These are phyloP conservation scores for Ganoderma boninense DNA, from an alignment of 1,284 basidiomycete species.

Conservation along the genomic window DNA sequence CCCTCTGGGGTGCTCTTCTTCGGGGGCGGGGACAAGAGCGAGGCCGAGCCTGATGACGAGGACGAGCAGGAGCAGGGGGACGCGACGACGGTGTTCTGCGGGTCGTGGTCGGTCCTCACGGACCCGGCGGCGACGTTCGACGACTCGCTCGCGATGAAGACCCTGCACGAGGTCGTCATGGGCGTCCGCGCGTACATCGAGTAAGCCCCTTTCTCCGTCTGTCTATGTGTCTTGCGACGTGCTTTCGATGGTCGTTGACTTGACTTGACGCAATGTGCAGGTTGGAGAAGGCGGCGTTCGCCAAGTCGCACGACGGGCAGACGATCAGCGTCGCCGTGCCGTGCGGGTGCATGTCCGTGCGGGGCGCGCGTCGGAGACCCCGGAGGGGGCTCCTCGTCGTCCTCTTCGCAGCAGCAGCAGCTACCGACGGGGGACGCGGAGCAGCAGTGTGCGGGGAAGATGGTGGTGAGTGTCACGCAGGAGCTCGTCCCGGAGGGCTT, in stretches of 20 bases:
- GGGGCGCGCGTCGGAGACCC: neutral
- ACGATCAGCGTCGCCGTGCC: slow-evolving; percentile 25
- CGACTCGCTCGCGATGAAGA: slow-evolving; percentile 25
- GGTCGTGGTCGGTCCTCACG: slow-evolving; percentile 23
- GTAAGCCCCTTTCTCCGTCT: slow-evolving; percentile 10
- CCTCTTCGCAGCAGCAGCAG: neutral
- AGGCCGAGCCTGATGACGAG: neutral
- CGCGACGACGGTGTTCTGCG: slow-evolving; percentile 22
- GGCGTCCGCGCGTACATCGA: slow-evolving; percentile 15
- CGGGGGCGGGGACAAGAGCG: slow-evolving; percentile 8
- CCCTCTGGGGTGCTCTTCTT: slow-evolving; percentile 26
- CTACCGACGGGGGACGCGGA: neutral
- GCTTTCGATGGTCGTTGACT: neutral
- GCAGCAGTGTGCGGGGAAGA: slow-evolving; percentile 26
- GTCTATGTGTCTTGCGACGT: too few relatives aligned
- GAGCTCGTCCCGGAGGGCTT: neutral
- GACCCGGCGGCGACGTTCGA: slow-evolving; percentile 21
- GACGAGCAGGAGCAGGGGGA: neutral
- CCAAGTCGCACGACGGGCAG: slow-evolving; percentile 7
- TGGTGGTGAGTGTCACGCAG: slow-evolving; percentile 24
- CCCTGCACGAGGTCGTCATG: slow-evolving; percentile 28
- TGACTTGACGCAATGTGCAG: neutral
- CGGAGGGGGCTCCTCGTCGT: neutral
- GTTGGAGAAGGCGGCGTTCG: slow-evolving; percentile 14
- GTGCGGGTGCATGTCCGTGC: slow-evolving; percentile 26